Evolutionary conservation across 352 stramenopile species (phyloP), one percentile per base, ranked within the genome.

Genomic region (Thraustochytrium aureum): DNA sequence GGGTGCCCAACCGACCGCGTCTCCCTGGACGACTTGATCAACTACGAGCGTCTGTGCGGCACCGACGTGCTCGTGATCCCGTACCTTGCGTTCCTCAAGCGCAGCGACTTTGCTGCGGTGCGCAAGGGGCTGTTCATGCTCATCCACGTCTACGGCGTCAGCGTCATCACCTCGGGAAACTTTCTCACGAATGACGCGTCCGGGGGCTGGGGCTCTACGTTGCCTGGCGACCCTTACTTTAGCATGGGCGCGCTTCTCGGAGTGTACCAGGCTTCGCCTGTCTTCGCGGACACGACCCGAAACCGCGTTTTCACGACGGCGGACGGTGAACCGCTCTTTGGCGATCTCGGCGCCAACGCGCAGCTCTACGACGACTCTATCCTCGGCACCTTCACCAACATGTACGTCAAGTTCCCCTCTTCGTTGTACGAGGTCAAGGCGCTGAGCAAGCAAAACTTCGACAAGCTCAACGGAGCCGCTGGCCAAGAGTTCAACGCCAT

Each of bases 321-420:
- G 5, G 41, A 79, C 56, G 1, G 32, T n/a, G 37, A 35, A 32
- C 56, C 67, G 6, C 67, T 79, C 26, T 72, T 79, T 38, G n/a
- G 14, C 0, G 69, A 67, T 33, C 52, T 65, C 39, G 41, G 20
- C 2, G 37, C 41, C 20, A 52, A 52, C 37, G 4, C 65, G 2
- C 10, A 26, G 14, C 41, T 79, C 37, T 67, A 65, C 37, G 59
- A 47, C 42, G 35, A 52, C 6, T n/a, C 17, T 10, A 54, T 35
- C 0, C n/a, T 50, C 30, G 69, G 69, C 56, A 79, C 69, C 52
- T 79, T 67, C 52, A 67, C 35, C 56, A 79, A 79, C 33, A 79
- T 79, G 69, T 79, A 79, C 42, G 20, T 38, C 4, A 14, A n/a
- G 5, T 14, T 10, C 22, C 3, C 22, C 0, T 20, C 14, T n/a